Evolutionary conservation across 495 filamentous ascomycete genomes (phyloP).

Genomic region (Pyrenopolyporus hunteri): DNA sequence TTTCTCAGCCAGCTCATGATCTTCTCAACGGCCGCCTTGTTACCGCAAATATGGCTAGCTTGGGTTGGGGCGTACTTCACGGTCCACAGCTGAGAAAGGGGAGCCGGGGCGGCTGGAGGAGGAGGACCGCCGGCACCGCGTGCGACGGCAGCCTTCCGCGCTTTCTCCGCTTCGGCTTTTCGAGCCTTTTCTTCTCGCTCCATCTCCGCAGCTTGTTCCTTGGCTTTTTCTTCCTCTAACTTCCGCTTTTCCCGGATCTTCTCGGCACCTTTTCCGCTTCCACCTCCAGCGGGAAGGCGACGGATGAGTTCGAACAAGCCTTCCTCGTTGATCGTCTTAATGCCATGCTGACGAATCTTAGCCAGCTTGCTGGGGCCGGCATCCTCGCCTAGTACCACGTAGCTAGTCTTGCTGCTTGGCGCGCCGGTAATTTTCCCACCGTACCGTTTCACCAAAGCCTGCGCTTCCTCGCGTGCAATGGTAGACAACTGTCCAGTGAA

Average conservation of each 20-base stretch:
- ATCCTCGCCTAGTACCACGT: slow-evolving; percentile 87
- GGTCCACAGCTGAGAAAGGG: slow-evolving; percentile 84
- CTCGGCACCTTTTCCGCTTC: slow-evolving; percentile 84
- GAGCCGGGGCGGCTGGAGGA: slow-evolving; percentile 44
- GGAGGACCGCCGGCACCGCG: slow-evolving; percentile 48
- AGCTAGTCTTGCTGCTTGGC: slow-evolving; percentile 91
- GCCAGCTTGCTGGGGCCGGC: slow-evolving; percentile 93
- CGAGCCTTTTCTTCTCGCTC: slow-evolving; percentile 67
- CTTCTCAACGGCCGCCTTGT: slow-evolving; percentile 88
- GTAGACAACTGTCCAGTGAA: slow-evolving; percentile 88
- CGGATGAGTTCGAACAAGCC: slow-evolving; percentile 89
- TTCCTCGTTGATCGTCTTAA: slow-evolving; percentile 93
- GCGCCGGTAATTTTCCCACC: slow-evolving; percentile 88
- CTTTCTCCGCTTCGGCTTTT: slow-evolving; percentile 55
- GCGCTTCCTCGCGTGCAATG: slow-evolving; percentile 83
- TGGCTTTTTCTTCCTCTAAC: slow-evolving; percentile 77
- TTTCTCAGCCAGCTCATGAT: slow-evolving; percentile 83
- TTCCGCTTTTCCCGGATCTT: slow-evolving; percentile 81
- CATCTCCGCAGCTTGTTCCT: slow-evolving; percentile 79
- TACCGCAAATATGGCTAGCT: slow-evolving; percentile 89
- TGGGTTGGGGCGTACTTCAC: slow-evolving; percentile 90
- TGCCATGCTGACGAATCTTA: slow-evolving; percentile 74
- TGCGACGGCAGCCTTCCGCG: slow-evolving; percentile 53
- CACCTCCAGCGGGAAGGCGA: slow-evolving; percentile 82
- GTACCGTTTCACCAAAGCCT: slow-evolving; percentile 86